Evolutionary conservation across 2,329 filamentous ascomycete genomes (phyloP), one percentile per base, ranked within the genome.

Genomic region (Aureobasidium melanogenum): DNA sequence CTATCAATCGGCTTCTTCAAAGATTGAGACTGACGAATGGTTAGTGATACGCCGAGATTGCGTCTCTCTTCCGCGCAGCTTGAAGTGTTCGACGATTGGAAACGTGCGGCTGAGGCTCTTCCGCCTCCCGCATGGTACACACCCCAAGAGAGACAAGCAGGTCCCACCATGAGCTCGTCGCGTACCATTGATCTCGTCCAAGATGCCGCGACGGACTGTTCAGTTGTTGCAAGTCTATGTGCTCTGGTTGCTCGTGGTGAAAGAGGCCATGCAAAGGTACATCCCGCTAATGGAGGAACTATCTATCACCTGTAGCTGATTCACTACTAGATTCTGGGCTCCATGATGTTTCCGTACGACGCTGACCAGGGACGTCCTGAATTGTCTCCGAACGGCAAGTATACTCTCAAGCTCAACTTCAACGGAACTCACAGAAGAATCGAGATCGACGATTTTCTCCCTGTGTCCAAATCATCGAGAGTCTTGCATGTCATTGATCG

Each of bases 131-230:
- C 72, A 2, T 74, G 74, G 70, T 70, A 71, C 24, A 66, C 70
- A 1, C 66, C 65, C 5, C 66, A 69, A 34, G 67, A 69, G 34
- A 63, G 62, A 30, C 65, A 69, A 14, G 65, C 71, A 4, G 73
- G 72, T 3, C 80, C 79, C 15, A 75, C 82, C 12, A 89, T 89
- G 84, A 73, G 76, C 50, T 77, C 81, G 17, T 74, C 75, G 7
- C 75, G 79, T 9, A 80, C 82, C 15, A 85, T 89, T 64, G 93
- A 99, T 73, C 82, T 99, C 8, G 91, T 97, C 2, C 94, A 99
- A 74, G 94, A 99, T 73, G 86, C 96, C 63, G 92, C 93, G 5
- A 95, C 93, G 0, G 94, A 99, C 72, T 99, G 94, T 71, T 97
- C 94, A 1, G 93, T 99, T 3, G 93, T 99, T 30, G 94, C 94